phyloP scores from a whole-genome alignment of 129 eudicot species.

The Deinandra increscens region DNA sequence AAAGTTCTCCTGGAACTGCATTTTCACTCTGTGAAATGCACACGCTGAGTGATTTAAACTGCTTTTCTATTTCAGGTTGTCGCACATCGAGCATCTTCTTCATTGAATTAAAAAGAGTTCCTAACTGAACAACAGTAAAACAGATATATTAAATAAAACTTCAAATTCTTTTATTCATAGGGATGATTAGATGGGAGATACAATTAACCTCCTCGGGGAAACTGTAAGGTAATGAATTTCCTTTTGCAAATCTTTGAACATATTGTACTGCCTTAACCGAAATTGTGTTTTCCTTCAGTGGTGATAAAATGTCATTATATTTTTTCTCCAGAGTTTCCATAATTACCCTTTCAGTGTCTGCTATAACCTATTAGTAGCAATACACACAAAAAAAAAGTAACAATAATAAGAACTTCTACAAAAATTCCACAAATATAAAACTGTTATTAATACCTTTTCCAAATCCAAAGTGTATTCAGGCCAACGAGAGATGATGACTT shows the following conservation, averaged over 20 bases:
- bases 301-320: conserved; percentile 60
- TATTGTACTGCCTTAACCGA: conserved; percentile 66
- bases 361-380: conserved; percentile 49
- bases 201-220: conserved; percentile 62
- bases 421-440: conserved; percentile 13
- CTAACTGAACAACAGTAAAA: conserved; percentile 47
- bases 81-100: conserved; percentile 75
- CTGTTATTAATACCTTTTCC: conserved; percentile 51
- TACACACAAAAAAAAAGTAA: background rate
- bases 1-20: conserved; percentile 57
- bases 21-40: conserved; percentile 50
- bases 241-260: conserved; percentile 70
- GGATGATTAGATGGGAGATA: background rate
- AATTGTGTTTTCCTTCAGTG: conserved; percentile 66
- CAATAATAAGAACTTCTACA: background rate
- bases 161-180: conserved; percentile 2
- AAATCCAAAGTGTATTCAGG: conserved; percentile 59
- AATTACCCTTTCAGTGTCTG: conserved; percentile 70
- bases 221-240: conserved; percentile 42
- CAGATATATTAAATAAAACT: background rate
- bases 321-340: conserved; percentile 71
- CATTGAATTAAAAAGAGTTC: conserved; percentile 61
- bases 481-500: conserved; percentile 63
- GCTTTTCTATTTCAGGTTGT: conserved; percentile 63
- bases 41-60: conserved; percentile 50